phyloP scores from a whole-genome alignment of 345 rosid genomes.

The Camelina sativa region DNA sequence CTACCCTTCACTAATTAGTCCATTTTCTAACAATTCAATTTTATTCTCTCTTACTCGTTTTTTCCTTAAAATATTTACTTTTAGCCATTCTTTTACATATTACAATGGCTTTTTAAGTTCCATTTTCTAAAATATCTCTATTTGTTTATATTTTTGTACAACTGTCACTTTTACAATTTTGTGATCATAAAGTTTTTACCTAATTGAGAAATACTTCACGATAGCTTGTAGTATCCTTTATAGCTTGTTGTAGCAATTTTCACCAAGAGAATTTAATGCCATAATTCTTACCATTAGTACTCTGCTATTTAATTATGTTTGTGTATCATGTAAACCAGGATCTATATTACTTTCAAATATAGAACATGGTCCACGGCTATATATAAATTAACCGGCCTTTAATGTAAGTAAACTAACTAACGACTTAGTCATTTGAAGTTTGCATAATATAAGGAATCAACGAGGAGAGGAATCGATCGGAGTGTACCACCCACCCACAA shows the following conservation, averaged over 20 bases:
- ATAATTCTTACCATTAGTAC: no score
- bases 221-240: not conserved
- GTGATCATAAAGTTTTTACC: not conserved
- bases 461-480: constrained; percentile 18
- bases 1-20: constrained; percentile 1
- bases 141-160: not conserved
- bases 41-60: not conserved
- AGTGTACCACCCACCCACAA: constrained; percentile 11
- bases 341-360: not conserved
- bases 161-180: not conserved
- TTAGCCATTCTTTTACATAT: not conserved
- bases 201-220: not conserved
- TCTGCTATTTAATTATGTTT: no score
- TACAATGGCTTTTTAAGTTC: not conserved
- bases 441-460: not conserved
- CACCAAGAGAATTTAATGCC: not conserved
- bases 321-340: not conserved
- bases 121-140: not conserved
- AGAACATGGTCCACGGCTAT: not conserved
- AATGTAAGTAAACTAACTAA: not conserved
- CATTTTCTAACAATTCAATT: not conserved
- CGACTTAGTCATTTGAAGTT: not conserved
- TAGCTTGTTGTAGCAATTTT: not conserved
- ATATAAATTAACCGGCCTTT: not conserved
- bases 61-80: not conserved